Conservation (phyloP, 1,284 basidiomycete species). For the Cryptococcus sp. region DNA sequence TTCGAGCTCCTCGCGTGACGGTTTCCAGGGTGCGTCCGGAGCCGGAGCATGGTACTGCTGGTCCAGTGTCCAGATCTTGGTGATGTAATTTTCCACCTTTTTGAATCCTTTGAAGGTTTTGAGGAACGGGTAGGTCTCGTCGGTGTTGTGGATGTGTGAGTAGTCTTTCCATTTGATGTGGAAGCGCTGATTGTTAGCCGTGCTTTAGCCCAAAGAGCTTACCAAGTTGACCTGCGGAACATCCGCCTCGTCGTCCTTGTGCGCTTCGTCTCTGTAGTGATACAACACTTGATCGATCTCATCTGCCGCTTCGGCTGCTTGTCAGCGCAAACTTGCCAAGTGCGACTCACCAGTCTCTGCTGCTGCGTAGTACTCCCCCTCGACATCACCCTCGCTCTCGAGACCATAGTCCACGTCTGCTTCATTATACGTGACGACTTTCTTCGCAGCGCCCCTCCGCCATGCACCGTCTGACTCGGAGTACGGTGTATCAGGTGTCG, state of each 20-base stretch:
- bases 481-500: conserved; percentile 40
- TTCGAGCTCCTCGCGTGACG: conserved; percentile 87
- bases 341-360: conserved; percentile 21
- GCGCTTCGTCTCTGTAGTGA: conserved; percentile 78
- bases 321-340: background rate
- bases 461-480: conserved; percentile 62
- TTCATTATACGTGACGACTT: conserved; percentile 73
- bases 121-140: conserved; percentile 93
- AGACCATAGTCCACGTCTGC: conserved; percentile 57
- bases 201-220: conserved; percentile 41
- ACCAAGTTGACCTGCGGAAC: conserved; percentile 83
- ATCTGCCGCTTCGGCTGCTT: conserved; percentile 55
- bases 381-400: conserved; percentile 74
- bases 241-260: conserved; percentile 72
- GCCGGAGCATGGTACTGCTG: conserved; percentile 63
- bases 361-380: conserved; percentile 68
- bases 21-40: conserved; percentile 59
- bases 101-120: conserved; percentile 75
- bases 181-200: conserved; percentile 65
- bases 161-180: conserved; percentile 96
- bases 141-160: conserved; percentile 93
- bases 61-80: conserved; percentile 68
- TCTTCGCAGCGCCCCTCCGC: conserved; percentile 75
- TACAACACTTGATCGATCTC: conserved; percentile 86
- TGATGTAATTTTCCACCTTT: conserved; percentile 99